A percentile compares a stretch with the other conserved stretches of the same genome.
Conservation (phyloP, 1,284 basidiomycete species). For the Malassezia caprae region DNA sequence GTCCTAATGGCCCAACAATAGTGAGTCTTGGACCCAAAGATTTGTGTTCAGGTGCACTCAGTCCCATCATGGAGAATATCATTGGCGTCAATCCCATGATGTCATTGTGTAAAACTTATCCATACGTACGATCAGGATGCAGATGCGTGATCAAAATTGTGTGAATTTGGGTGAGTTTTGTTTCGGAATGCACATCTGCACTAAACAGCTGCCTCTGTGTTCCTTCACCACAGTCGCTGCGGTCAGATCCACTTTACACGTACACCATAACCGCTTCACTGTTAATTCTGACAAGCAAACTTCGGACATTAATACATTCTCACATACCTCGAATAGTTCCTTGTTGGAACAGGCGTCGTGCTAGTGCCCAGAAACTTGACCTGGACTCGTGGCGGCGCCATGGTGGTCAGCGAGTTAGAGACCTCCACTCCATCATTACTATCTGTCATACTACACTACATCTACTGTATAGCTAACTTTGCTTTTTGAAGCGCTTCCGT, state of each 20-base stretch:
- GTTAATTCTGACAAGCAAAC: constrained; percentile 36
- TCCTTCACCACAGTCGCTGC: constrained; percentile 41
- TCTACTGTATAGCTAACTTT: not conserved
- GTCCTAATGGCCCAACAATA: constrained; percentile 38
- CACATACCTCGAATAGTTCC: constrained; percentile 39
- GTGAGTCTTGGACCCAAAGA: constrained; percentile 24
- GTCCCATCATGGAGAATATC: constrained; percentile 42
- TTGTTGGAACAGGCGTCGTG: constrained; percentile 33
- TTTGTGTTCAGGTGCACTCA: constrained; percentile 4
- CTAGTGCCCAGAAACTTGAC: constrained; percentile 43
- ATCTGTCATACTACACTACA: not conserved
- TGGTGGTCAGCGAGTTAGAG: not conserved
- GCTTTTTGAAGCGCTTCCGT: not conserved
- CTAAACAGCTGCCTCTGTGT: constrained; percentile 39
- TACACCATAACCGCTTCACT: constrained; percentile 34
- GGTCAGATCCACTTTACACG: not conserved
- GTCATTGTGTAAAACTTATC: constrained; percentile 5
- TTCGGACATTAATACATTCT: not conserved
- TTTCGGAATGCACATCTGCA: constrained; percentile 30
- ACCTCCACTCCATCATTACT: constrained; percentile 2
- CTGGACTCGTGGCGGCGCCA: constrained; percentile 28
- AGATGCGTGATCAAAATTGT: constrained; percentile 43
- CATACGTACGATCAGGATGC: constrained; percentile 30
- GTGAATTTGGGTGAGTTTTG: constrained; percentile 31
- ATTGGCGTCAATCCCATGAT: constrained; percentile 40